Percentiles rank a stretch among this genome's conserved stretches.
Evolutionary conservation across 225 moss, liverwort and hornwort genomes (phyloP).

Genomic region (Marchantia paleacea): DNA sequence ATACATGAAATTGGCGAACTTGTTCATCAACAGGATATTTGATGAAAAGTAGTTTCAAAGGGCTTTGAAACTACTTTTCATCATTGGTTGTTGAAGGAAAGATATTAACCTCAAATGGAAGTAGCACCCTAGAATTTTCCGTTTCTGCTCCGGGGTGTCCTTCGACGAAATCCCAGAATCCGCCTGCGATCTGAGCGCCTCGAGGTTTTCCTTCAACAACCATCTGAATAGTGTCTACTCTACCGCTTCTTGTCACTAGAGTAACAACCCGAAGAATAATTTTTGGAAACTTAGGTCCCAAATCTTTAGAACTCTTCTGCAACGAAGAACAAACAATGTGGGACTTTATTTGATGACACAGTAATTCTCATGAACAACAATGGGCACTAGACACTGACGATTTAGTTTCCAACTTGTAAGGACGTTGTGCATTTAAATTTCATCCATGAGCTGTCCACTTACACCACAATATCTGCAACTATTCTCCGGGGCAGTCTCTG

Average conservation of each 20-base stretch:
- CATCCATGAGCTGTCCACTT: slow-evolving; percentile 10
- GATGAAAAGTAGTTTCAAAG: neutral
- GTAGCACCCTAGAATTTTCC: slow-evolving; percentile 29
- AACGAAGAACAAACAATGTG: neutral
- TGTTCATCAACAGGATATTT: neutral
- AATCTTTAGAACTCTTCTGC: slow-evolving; percentile 23
- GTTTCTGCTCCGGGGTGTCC: slow-evolving; percentile 21
- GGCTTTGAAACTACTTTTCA: too few relatives aligned
- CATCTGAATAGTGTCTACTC: slow-evolving; percentile 31
- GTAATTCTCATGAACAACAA: neutral
- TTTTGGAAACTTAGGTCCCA: slow-evolving; percentile 27
- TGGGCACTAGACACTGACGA: neutral
- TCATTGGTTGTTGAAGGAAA: too few relatives aligned
- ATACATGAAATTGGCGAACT: neutral
- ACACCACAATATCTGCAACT: slow-evolving; percentile 40
- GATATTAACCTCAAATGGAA: slow-evolving; percentile 34
- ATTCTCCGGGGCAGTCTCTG: neutral
- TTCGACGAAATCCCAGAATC: slow-evolving; percentile 40
- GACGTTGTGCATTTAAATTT: neutral
- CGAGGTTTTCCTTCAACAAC: slow-evolving; percentile 35
- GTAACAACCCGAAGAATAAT: slow-evolving; percentile 18
- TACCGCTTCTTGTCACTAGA: slow-evolving; percentile 15
- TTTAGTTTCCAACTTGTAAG: neutral
- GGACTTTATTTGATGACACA: neutral
- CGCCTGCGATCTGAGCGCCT: slow-evolving; percentile 9